Conservation (phyloP, 306 rosid species). For the Cucurbita argyrosperma region DNA sequence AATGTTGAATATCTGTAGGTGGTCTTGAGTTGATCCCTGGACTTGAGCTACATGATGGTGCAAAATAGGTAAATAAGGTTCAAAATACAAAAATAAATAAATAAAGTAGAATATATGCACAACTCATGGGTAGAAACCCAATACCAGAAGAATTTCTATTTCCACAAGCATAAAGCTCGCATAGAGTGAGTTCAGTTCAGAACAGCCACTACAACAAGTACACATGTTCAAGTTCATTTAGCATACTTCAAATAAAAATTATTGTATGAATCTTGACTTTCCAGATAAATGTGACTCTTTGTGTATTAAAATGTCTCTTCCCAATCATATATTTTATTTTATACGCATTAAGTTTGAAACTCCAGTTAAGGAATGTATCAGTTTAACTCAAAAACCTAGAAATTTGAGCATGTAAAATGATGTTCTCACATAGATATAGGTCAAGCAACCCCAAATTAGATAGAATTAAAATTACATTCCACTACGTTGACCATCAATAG, state of each 20-base stretch:
- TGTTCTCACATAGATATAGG: neutral
- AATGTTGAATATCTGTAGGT: conserved; percentile 89
- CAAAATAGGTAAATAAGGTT: neutral
- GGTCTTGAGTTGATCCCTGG: conserved; percentile 96
- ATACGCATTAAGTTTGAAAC: neutral
- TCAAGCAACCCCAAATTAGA: neutral
- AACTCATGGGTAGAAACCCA: neutral
- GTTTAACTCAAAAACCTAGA: neutral
- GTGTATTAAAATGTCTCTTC: neutral
- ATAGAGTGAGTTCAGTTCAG: neutral
- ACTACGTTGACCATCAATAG: neutral
- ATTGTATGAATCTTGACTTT: neutral
- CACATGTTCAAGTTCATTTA: neutral
- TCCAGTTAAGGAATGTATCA: neutral
- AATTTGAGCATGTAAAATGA: neutral
- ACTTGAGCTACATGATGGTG: conserved; percentile 61
- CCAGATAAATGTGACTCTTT: neutral
- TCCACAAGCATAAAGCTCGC: neutral
- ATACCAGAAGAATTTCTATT: neutral
- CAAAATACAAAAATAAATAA: neutral
- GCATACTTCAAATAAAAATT: neutral
- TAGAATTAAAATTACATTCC: neutral
- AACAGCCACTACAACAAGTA: neutral
- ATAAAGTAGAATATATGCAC: neutral
- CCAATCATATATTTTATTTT: neutral